Evolutionary conservation across 2,329 filamentous ascomycete species (phyloP).

Genomic region (Colletotrichum tanaceti): DNA sequence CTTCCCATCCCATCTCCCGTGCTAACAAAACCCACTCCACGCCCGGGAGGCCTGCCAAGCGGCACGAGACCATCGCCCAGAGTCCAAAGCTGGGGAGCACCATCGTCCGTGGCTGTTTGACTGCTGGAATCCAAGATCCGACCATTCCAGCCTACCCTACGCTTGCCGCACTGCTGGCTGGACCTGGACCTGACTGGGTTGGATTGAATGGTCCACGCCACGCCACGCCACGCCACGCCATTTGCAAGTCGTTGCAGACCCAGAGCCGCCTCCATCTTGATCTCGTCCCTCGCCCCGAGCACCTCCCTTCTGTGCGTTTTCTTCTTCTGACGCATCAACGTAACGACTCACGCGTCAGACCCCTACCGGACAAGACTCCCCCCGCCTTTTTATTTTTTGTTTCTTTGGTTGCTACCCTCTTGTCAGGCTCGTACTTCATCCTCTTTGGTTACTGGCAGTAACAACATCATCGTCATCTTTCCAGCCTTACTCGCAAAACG

Average conservation of each 20-base stretch:
- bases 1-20: constrained; percentile 24
- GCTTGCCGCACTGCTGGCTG: not conserved
- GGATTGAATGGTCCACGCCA: not conserved
- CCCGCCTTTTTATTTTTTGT: not conserved
- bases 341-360: constrained; percentile 33
- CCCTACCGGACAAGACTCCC: not conserved
- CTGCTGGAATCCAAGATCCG: not conserved
- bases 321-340: not conserved
- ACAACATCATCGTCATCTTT: not conserved
- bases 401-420: not conserved
- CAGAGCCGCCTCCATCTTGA: not conserved
- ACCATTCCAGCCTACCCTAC: constrained; percentile 9
- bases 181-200: not conserved
- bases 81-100: not conserved
- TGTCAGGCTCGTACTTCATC: constrained; percentile 11
- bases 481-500: not conserved
- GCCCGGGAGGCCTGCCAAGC: constrained; percentile 3
- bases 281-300: constrained; percentile 6
- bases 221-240: not conserved
- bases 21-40: not conserved
- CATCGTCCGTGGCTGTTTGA: not conserved
- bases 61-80: not conserved
- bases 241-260: not conserved
- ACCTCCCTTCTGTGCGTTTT: not conserved
- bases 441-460: not conserved